Evolutionary conservation across 352 stramenopile genomes (phyloP), one percentile per base, ranked within the genome.

Genomic region (Globisporangium alternatum): DNA sequence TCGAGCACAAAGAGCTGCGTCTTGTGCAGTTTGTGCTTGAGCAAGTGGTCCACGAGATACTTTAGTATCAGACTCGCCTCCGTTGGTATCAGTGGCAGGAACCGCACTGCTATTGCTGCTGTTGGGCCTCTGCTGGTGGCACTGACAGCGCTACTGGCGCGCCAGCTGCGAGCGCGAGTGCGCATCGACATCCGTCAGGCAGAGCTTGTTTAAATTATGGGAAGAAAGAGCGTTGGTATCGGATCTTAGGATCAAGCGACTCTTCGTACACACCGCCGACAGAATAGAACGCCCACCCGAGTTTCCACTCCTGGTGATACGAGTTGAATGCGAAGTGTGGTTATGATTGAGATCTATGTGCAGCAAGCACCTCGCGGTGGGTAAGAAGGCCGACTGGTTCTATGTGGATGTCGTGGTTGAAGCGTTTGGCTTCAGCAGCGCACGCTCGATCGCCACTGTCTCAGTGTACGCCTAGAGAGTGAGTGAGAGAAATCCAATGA

Each of bases 11-110:
- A 80, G 30, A 80, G 45, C 45, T 77, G 60, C 13, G 68, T 64
- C 53, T 80, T 77, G 65, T 80, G 70, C 17, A 80, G 63, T 21
- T 80, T 80, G 63, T 66, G 61, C 58, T 71, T 67, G 58, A 75
- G 30, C 12, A 80, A 31, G 58, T 74, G 70, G 15, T 74, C 65
- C 37, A 76, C 67, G 1, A 78, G 65, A 48, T 67, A 61, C 48
- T 70, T 76, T 37, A 76, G 39, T 15, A 75, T 44, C 22, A 80
- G 44, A 41, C 64, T 75, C 15, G 58, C 58, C 28, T 72, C 60
- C n/a, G 56, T 17, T 10, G 73, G 66, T 30, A 76, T 68, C 1
- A 60, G 28, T 17, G 62, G 63, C 0, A 72, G 59, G 35, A 65
- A 69, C 17, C 49, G 52, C 19, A 39, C 28, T 19, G 31, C 22